Percentiles rank a stretch among this genome's conserved stretches.
These are phyloP conservation scores for Aquilaria yunnanensis DNA, from an alignment of 345 rosid genomes.

Conservation along the genomic window DNA sequence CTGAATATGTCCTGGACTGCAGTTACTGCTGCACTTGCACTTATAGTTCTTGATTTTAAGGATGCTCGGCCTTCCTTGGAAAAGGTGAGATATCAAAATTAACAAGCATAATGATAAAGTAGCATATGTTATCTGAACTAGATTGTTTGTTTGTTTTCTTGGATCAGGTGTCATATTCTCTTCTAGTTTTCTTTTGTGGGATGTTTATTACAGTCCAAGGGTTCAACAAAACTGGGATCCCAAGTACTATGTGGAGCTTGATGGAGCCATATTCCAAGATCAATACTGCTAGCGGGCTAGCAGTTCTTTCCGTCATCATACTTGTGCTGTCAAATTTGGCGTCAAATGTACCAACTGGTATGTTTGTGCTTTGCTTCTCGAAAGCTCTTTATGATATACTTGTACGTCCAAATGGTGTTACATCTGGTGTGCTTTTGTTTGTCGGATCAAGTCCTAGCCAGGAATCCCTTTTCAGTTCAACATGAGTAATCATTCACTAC, in stretches of 20 bases:
- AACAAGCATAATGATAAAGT: too few relatives aligned
- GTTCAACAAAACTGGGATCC: conserved; percentile 83
- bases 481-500: too few relatives aligned
- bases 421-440: too few relatives aligned
- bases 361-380: background rate
- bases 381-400: background rate
- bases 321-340: conserved; percentile 68
- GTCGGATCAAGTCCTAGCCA: too few relatives aligned
- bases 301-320: conserved; percentile 58
- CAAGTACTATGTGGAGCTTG: conserved; percentile 66
- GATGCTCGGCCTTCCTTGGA: conserved; percentile 79
- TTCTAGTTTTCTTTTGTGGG: conserved; percentile 77
- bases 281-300: conserved; percentile 39
- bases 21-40: conserved; percentile 76
- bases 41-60: conserved; percentile 74
- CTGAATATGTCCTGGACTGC: conserved; percentile 93
- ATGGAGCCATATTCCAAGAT: conserved; percentile 70
- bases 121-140: too few relatives aligned
- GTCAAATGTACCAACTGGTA: conserved; percentile 93
- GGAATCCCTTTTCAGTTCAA: too few relatives aligned
- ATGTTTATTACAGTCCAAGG: conserved; percentile 84
- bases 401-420: too few relatives aligned
- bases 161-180: conserved; percentile 73
- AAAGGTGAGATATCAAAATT: conserved; percentile 39
- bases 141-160: background rate